Conservation (phyloP, 352 stramenopile genomes). For the Phytophthora cactorum region DNA sequence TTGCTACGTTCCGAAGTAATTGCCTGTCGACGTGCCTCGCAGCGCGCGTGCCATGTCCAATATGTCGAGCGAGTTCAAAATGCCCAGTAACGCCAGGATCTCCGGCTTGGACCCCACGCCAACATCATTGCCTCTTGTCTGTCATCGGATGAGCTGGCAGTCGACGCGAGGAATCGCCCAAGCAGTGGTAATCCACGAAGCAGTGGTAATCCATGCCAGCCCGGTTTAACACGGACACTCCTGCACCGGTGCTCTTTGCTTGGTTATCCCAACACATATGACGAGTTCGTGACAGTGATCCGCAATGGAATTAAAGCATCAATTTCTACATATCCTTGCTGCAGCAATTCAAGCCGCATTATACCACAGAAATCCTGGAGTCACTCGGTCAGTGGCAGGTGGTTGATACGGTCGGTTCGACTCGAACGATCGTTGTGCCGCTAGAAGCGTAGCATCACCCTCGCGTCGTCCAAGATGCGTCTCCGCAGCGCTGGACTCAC, state of each 20-base stretch:
- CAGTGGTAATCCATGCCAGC: no score
- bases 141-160: no score
- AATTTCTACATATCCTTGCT: neutral
- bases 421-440: no score
- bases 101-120: no score
- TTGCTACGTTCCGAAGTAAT: slow-evolving; percentile 18
- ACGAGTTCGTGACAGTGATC: slow-evolving; percentile 37
- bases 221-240: no score
- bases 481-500: slow-evolving; percentile 54
- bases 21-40: neutral
- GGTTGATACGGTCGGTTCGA: neutral
- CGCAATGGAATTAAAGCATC: slow-evolving; percentile 29
- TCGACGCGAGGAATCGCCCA: no score
- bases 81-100: no score
- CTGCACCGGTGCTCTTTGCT: no score
- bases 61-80: no score
- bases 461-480: slow-evolving; percentile 64
- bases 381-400: slow-evolving; percentile 42
- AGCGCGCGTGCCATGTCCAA: slow-evolving; percentile 36
- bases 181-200: no score
- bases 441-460: slow-evolving; percentile 47
- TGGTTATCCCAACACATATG: slow-evolving; percentile 37
- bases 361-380: slow-evolving; percentile 30
- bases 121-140: no score
- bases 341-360: slow-evolving; percentile 45